Percentiles rank a stretch among this genome's conserved stretches.
These are phyloP conservation scores for Colletotrichum cereale DNA, from an alignment of 2,329 filamentous ascomycete genomes.

Conservation along the genomic window DNA sequence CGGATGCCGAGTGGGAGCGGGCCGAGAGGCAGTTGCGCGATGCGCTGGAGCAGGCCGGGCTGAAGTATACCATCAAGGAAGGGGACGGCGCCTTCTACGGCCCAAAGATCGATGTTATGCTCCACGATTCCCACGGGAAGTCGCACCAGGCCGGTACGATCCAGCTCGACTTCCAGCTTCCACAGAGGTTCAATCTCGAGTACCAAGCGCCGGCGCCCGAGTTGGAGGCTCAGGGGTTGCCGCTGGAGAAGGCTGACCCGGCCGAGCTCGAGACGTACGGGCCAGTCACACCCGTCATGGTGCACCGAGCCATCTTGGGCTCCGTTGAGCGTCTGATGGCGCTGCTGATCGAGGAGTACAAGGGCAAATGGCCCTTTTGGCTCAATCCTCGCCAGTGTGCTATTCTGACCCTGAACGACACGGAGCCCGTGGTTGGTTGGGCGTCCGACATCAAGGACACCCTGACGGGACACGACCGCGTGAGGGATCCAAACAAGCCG, in stretches of 20 bases:
- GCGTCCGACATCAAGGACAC: constrained; percentile 61
- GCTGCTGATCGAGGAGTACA: constrained; percentile 85
- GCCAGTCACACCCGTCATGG: constrained; percentile 78
- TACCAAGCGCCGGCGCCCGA: constrained; percentile 79
- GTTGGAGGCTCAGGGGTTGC: constrained; percentile 64
- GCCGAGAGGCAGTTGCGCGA: constrained; percentile 56
- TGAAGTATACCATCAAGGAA: constrained; percentile 79
- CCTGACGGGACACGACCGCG: constrained; percentile 61
- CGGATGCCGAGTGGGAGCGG: constrained; percentile 71
- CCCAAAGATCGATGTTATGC: constrained; percentile 89
- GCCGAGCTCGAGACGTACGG: constrained; percentile 60
- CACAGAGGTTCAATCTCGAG: constrained; percentile 81
- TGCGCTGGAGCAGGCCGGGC: constrained; percentile 73
- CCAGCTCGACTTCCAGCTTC: constrained; percentile 90
- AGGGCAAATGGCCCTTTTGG: constrained; percentile 89
- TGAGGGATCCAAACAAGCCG: constrained; percentile 40
- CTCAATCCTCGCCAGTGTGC: constrained; percentile 83
- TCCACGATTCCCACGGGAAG: constrained; percentile 84
- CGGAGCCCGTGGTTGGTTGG: constrained; percentile 64
- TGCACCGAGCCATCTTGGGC: constrained; percentile 87
- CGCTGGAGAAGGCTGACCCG: constrained; percentile 52
- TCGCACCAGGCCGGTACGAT: constrained; percentile 91
- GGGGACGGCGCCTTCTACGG: constrained; percentile 93
- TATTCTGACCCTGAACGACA: constrained; percentile 79
- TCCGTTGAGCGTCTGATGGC: constrained; percentile 89